A percentile compares a stretch with the other conserved stretches of the same genome.
Conservation (phyloP, 208 protist species). For the Strigomonas culicis region DNA sequence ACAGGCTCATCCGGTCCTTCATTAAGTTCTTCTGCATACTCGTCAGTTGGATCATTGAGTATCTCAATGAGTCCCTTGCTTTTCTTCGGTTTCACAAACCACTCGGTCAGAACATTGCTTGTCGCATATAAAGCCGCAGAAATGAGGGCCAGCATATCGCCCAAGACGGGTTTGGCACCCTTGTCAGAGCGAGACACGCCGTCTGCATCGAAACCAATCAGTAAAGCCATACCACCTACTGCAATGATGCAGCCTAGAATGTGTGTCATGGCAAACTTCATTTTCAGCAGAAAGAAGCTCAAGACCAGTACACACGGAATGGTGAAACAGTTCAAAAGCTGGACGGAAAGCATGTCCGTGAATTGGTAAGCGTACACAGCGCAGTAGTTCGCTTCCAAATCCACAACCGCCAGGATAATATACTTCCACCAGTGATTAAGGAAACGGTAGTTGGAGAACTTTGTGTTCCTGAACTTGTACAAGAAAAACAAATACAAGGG, state of each 20-base stretch:
- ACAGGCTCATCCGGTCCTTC: constrained; percentile 6
- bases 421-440: constrained; percentile 81
- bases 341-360: constrained; percentile 89
- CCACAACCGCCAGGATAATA: constrained; percentile 80
- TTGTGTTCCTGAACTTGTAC: constrained; percentile 25
- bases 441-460: constrained; percentile 60
- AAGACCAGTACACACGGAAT: constrained; percentile 92
- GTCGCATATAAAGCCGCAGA: constrained; percentile 77
- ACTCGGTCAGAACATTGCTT: constrained; percentile 92
- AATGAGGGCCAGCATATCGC: constrained; percentile 84
- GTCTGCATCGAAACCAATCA: constrained; percentile 77
- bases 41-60: neutral
- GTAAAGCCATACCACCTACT: constrained; percentile 68
- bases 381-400: constrained; percentile 93
- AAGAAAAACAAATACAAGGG: constrained; percentile 51
- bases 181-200: constrained; percentile 36
- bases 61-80: neutral
- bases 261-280: constrained; percentile 78
- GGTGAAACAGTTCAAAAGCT: constrained; percentile 90
- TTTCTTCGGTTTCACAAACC: constrained; percentile 65
- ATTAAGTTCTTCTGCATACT: neutral
- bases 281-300: constrained; percentile 81
- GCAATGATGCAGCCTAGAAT: constrained; percentile 77
- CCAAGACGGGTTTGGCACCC: constrained; percentile 54
- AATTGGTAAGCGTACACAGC: constrained; percentile 93